Evolutionary conservation across 179 eudicot species (phyloP).

Genomic region (Monotropa hypopitys): DNA sequence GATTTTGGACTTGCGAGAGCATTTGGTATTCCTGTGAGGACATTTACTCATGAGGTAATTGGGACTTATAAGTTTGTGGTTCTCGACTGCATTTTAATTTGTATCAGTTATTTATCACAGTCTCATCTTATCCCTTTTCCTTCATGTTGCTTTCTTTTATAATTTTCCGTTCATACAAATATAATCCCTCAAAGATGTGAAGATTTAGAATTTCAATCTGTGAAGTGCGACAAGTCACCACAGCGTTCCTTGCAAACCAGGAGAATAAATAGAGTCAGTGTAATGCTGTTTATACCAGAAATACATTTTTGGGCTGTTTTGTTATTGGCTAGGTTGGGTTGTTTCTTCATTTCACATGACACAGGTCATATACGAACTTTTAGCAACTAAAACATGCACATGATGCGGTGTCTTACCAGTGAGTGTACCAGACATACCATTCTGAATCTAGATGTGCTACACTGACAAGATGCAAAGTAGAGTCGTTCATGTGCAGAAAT

Average conservation of each 20-base stretch:
- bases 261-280: neutral
- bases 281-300: neutral
- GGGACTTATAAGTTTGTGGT: neutral
- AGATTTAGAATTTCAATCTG: neutral
- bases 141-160: neutral
- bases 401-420: neutral
- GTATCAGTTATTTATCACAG: neutral
- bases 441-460: neutral
- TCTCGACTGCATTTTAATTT: neutral
- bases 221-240: neutral
- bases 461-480: neutral
- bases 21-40: slow-evolving; percentile 94
- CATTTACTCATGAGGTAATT: slow-evolving; percentile 86
- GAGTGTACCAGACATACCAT: neutral
- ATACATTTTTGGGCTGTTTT: neutral
- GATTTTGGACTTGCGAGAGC: slow-evolving; percentile 98
- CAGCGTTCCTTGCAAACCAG: neutral
- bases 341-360: neutral
- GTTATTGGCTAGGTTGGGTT: neutral
- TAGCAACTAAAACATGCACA: neutral
- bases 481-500: neutral
- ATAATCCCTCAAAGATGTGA: neutral
- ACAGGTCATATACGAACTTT: neutral
- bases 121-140: neutral
- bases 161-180: neutral